phyloP scores from a whole-genome alignment of 805 yeast species.

The Wickerhamiella brachini region DNA sequence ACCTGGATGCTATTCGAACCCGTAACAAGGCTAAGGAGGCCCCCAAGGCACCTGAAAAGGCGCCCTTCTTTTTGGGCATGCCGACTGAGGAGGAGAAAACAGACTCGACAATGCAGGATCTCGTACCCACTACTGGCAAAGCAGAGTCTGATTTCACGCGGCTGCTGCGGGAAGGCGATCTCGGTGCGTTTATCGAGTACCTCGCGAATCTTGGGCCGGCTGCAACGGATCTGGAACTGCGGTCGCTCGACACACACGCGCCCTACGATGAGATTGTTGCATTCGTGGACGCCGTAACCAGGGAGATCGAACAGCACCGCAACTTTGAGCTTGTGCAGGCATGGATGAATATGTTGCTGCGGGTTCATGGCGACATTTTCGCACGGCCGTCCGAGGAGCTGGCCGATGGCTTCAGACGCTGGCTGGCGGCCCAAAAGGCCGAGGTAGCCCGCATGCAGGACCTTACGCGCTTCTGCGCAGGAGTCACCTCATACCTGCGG shows the following conservation, averaged over 20 bases:
- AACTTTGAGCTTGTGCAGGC: slow-evolving; percentile 76
- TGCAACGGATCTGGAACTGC: slow-evolving; percentile 68
- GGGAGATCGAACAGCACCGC: slow-evolving; percentile 40
- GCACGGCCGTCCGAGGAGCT: slow-evolving; percentile 24
- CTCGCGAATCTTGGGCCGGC: slow-evolving; percentile 59
- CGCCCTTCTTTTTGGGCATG: slow-evolving; percentile 59
- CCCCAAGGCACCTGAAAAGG: slow-evolving; percentile 67
- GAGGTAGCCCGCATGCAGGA: slow-evolving; percentile 44
- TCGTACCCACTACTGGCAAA: slow-evolving; percentile 7
- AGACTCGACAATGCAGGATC: slow-evolving; percentile 4
- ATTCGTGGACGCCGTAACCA: slow-evolving; percentile 54
- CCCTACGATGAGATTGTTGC: slow-evolving; percentile 53
- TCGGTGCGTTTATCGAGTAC: slow-evolving; percentile 36
- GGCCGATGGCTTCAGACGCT: slow-evolving; percentile 33
- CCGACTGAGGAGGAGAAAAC: slow-evolving; percentile 22
- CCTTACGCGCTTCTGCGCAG: slow-evolving; percentile 64
- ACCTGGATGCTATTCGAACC: slow-evolving; percentile 69
- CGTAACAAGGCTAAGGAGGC: slow-evolving; percentile 86
- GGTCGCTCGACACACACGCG: slow-evolving; percentile 47
- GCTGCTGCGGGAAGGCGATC: slow-evolving; percentile 22
- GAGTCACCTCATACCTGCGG: slow-evolving; percentile 50
- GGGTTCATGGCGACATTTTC: slow-evolving; percentile 73
- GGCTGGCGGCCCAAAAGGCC: slow-evolving; percentile 32
- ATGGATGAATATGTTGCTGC: slow-evolving; percentile 57
- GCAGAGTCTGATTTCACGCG: slow-evolving; percentile 10